Evolutionary conservation across 2,329 filamentous ascomycete genomes (phyloP), one percentile per base, ranked within the genome.

Genomic region (Ophiosphaerella herpotricha): DNA sequence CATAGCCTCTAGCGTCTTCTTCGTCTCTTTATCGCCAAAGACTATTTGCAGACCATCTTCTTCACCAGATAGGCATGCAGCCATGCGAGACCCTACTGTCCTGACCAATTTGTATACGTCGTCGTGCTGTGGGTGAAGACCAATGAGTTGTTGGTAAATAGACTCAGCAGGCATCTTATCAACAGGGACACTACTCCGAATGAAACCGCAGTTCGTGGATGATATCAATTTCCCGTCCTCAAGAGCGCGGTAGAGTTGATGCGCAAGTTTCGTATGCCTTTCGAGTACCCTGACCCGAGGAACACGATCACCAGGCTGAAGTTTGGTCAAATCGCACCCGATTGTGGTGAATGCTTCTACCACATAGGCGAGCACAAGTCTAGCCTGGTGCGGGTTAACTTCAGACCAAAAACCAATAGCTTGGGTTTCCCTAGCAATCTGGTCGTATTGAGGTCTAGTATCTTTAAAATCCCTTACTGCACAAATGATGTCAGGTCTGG

Each of bases 221-320:
- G 21, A 6, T 8, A 50, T 42, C 13, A 56, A 35, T 7, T 24
- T 23, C 3, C 36, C 53, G 12, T 50, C 49, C 13, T 50, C 50
- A 2, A 54, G 35, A 2, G 50, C 36, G 13, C 23, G 23, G 31
- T 54, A 50, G 14, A 53, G 33, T 23, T 50, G 45, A 2, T 29
- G 13, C 12, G 50, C 46, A 11, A 56, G 35, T 18, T 50, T 16
- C 11, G 6, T 24, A 21, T 53, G 46, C 13, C 16, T 34, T 7
- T 23, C 11, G 1, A 43, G 23, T 9, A 31, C 16, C 26, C 41
- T 53, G 13, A 52, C 40, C 12, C 26, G 8, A 23, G 45, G 41
- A 5, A 56, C 42, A 7, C 18, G 11, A 6, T 45, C 34, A 11
- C 54, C 54, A 5, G 34, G 21, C 6, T 14, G 29, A 7, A 46